A percentile compares a stretch with the other conserved stretches of the same genome.
These are phyloP conservation scores for Xylaria sp. DNA, from an alignment of 495 filamentous ascomycete genomes.

Conservation along the genomic window DNA sequence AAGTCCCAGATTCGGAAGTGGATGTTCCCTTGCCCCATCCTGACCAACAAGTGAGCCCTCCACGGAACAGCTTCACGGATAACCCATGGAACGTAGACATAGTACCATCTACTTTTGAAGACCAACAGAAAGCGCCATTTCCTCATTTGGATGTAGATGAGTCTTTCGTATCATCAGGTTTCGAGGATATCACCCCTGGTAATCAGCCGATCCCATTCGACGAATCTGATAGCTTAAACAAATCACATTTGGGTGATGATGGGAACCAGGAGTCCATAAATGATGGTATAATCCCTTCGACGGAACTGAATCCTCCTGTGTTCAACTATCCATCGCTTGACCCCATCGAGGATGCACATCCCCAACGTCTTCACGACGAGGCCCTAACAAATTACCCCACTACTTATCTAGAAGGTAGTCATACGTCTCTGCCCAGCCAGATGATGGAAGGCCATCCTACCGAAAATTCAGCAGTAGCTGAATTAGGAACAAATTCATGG, in stretches of 20 bases:
- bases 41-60: neutral
- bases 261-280: neutral
- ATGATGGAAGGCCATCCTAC: neutral
- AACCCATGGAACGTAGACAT: neutral
- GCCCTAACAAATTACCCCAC: constrained; percentile 20
- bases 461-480: neutral
- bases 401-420: constrained; percentile 15
- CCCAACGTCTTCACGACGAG: constrained; percentile 4
- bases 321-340: constrained; percentile 14
- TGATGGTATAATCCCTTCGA: constrained; percentile 1
- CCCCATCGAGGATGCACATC: neutral
- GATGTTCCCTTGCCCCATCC: neutral
- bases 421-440: neutral
- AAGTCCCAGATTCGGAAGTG: neutral
- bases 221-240: neutral
- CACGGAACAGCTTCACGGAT: neutral
- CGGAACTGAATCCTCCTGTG: neutral
- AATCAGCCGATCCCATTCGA: neutral
- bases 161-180: neutral
- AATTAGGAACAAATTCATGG: constrained; percentile 28
- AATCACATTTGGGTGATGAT: neutral
- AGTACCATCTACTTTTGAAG: neutral
- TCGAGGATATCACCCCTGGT: neutral
- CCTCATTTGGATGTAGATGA: neutral
- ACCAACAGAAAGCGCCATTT: neutral